phyloP scores from a whole-genome alignment of 805 yeast species.

The Ogataea pini region DNA sequence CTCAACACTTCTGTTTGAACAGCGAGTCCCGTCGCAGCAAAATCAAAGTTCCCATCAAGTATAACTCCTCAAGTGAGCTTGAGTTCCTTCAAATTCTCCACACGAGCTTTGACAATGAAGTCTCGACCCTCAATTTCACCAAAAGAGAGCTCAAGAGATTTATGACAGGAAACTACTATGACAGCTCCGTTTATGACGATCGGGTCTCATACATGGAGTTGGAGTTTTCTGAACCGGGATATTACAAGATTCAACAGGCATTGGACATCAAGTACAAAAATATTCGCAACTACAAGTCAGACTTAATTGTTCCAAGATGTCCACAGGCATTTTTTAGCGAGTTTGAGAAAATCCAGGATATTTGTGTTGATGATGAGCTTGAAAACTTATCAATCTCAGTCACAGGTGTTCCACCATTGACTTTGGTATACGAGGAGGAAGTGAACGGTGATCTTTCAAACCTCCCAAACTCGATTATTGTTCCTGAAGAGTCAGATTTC shows the following conservation, averaged over 20 bases:
- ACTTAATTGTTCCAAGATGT: constrained; percentile 69
- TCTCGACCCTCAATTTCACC: constrained; percentile 53
- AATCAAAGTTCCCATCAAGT: constrained; percentile 65
- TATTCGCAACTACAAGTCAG: constrained; percentile 59
- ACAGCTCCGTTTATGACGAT: constrained; percentile 31
- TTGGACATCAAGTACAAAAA: constrained; percentile 58
- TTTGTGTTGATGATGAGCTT: constrained; percentile 67
- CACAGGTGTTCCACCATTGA: constrained; percentile 78
- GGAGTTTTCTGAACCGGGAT: constrained; percentile 70
- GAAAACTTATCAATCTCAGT: constrained; percentile 48
- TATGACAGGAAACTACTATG: constrained; percentile 28
- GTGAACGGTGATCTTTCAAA: constrained; percentile 34
- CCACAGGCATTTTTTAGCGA: constrained; percentile 66
- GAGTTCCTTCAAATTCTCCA: constrained; percentile 65
- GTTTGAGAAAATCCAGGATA: constrained; percentile 37
- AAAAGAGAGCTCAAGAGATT: constrained; percentile 51
- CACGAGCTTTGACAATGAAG: constrained; percentile 54
- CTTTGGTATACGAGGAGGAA: constrained; percentile 54
- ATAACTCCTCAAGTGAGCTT: constrained; percentile 78
- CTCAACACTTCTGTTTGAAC: constrained; percentile 59
- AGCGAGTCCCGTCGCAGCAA: constrained; percentile 36
- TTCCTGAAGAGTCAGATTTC: constrained; percentile 48
- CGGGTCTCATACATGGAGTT: constrained; percentile 60
- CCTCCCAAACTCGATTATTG: constrained; percentile 31
- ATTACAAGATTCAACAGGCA: constrained; percentile 70